Evolutionary conservation across 2,329 filamentous ascomycete species (phyloP).

Genomic region (Colletotrichum paranaense): DNA sequence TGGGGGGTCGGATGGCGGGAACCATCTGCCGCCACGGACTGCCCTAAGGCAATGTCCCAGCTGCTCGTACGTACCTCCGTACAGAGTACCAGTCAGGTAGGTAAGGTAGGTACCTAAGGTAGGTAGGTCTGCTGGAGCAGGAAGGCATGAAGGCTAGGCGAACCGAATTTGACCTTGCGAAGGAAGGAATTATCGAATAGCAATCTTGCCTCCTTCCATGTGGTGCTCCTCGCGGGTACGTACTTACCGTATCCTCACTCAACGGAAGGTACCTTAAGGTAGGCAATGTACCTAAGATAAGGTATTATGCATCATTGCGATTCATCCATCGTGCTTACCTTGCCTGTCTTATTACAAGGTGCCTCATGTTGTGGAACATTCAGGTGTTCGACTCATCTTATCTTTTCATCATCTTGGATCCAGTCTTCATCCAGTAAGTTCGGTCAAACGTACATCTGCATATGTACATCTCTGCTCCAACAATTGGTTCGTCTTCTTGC

Average conservation of each 20-base stretch:
- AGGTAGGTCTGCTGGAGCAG: background rate
- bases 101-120: no score
- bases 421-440: background rate
- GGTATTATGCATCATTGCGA: background rate
- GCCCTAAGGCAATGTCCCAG: background rate
- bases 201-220: constrained; percentile 20
- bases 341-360: background rate
- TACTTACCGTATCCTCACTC: background rate
- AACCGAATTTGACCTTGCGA: background rate
- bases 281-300: background rate
- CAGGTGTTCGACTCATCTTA: background rate
- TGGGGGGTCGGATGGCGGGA: constrained; percentile 17
- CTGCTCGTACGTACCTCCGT: background rate
- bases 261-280: background rate
- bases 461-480: background rate
- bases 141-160: background rate
- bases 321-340: background rate
- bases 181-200: constrained; percentile 6
- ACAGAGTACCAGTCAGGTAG: no score
- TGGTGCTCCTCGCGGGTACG: constrained; percentile 8
- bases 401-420: background rate
- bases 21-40: background rate
- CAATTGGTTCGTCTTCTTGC: background rate
- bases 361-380: background rate
- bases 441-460: background rate